These are phyloP conservation scores for Syzygium jambos DNA, from an alignment of 345 rosid species.

Conservation along the genomic window DNA sequence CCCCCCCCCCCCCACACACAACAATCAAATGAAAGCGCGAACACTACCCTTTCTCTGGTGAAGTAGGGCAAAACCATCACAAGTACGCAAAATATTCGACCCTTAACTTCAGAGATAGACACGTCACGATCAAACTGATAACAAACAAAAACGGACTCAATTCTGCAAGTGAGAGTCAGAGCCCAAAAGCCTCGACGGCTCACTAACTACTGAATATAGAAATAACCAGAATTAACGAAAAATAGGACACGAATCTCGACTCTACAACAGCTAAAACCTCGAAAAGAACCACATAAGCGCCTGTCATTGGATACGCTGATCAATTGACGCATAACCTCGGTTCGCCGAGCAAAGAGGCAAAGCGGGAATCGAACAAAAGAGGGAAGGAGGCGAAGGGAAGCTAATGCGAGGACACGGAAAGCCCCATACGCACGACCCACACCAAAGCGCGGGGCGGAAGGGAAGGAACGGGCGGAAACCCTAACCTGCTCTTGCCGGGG, in stretches of 20 bases:
- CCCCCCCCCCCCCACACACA: too few species aligned
- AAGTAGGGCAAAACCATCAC: not conserved
- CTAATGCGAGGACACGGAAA: not conserved
- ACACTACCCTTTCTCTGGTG: not conserved
- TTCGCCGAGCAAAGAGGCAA: not conserved
- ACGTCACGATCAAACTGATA: not conserved
- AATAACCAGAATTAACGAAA: not conserved
- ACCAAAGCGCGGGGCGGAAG: not conserved
- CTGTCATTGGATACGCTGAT: not conserved
- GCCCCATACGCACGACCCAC: not conserved
- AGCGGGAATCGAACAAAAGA: not conserved
- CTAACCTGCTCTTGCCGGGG: constrained; percentile 55
- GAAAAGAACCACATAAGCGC: not conserved
- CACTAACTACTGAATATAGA: not conserved
- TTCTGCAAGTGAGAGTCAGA: not conserved
- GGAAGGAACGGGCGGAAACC: not conserved
- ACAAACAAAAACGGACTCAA: not conserved
- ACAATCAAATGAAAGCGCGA: not conserved
- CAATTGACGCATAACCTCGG: not conserved
- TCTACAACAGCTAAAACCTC: not conserved
- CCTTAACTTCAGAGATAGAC: not conserved
- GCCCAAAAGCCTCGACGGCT: not conserved
- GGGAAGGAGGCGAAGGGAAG: not conserved
- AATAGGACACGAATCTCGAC: not conserved
- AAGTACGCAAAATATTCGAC: not conserved